A percentile compares a stretch with the other conserved stretches of the same genome.
Conservation (phyloP, 179 eudicot species). For the Spergularia azorica region DNA sequence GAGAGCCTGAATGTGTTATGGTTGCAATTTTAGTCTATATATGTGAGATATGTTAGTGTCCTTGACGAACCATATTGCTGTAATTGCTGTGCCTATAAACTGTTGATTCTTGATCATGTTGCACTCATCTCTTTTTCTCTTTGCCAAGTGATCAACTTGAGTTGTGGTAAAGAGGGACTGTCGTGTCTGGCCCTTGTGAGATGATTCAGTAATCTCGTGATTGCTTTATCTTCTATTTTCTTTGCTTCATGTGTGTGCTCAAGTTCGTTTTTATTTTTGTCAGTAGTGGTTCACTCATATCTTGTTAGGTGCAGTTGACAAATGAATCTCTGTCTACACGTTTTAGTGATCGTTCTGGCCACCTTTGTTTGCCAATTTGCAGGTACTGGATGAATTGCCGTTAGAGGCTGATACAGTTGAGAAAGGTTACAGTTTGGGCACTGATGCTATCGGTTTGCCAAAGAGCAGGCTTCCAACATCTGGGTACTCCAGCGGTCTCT, state of each 20-base stretch:
- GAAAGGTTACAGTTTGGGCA: slow-evolving; percentile 66
- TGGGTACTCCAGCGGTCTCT: slow-evolving; percentile 53
- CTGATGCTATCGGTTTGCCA: slow-evolving; percentile 82
- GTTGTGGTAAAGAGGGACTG: too few species aligned
- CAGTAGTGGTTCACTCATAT: too few species aligned
- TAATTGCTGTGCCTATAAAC: too few species aligned
- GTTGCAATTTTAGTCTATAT: background rate
- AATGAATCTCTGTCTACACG: slow-evolving; percentile 13
- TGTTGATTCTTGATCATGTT: too few species aligned
- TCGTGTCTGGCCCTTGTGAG: too few species aligned
- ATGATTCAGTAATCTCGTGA: too few species aligned
- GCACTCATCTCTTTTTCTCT: too few species aligned
- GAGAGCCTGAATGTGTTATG: background rate
- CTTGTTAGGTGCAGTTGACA: slow-evolving; percentile 33
- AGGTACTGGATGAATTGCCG: slow-evolving; percentile 93
- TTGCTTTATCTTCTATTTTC: too few species aligned
- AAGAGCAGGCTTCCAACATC: slow-evolving; percentile 77
- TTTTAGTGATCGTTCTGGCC: slow-evolving; percentile 15
- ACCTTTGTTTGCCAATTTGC: slow-evolving; percentile 13
- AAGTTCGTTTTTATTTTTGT: too few species aligned
- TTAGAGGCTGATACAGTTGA: slow-evolving; percentile 85
- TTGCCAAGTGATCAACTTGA: too few species aligned
- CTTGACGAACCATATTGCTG: too few species aligned
- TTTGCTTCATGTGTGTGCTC: too few species aligned
- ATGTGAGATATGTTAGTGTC: background rate